phyloP scores from a whole-genome alignment of 768 basidiomycete species.

The Lactarius quietus region DNA sequence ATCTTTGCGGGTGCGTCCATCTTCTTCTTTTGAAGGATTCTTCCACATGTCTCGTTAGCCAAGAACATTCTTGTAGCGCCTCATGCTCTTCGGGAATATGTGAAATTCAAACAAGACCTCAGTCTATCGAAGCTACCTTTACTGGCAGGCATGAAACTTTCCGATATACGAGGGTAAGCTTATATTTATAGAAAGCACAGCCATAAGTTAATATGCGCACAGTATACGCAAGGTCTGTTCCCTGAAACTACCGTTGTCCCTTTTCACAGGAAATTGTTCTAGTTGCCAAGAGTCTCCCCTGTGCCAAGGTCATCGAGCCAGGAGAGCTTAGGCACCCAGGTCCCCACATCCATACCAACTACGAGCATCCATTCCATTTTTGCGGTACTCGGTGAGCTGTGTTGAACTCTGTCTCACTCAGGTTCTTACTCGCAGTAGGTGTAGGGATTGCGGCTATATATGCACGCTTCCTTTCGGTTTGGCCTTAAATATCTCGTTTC shows the following conservation, averaged over 20 bases:
- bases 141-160: slow-evolving; percentile 55
- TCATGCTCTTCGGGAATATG: slow-evolving; percentile 49
- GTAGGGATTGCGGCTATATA: slow-evolving; percentile 52
- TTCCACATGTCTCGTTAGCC: slow-evolving; percentile 32
- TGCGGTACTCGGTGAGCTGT: slow-evolving; percentile 44
- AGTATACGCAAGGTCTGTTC: slow-evolving; percentile 52
- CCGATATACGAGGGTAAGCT: slow-evolving; percentile 56
- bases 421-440: slow-evolving; percentile 33
- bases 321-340: slow-evolving; percentile 43
- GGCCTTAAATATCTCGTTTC: neutral
- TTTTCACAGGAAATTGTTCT: neutral
- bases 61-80: slow-evolving; percentile 46
- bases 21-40: neutral
- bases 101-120: slow-evolving; percentile 53
- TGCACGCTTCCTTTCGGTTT: slow-evolving; percentile 53
- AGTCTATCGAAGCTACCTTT: slow-evolving; percentile 58
- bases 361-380: slow-evolving; percentile 48
- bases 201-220: too few species aligned
- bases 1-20: slow-evolving; percentile 52
- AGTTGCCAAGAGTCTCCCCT: slow-evolving; percentile 50
- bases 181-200: too few species aligned
- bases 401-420: slow-evolving; percentile 26
- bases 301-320: slow-evolving; percentile 43
- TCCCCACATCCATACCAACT: slow-evolving; percentile 45
- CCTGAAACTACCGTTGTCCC: neutral